A percentile compares a stretch with the other conserved stretches of the same genome.
phyloP scores from a whole-genome alignment of 2,329 filamentous ascomycete genomes.

The Ophiostoma perfectum region DNA sequence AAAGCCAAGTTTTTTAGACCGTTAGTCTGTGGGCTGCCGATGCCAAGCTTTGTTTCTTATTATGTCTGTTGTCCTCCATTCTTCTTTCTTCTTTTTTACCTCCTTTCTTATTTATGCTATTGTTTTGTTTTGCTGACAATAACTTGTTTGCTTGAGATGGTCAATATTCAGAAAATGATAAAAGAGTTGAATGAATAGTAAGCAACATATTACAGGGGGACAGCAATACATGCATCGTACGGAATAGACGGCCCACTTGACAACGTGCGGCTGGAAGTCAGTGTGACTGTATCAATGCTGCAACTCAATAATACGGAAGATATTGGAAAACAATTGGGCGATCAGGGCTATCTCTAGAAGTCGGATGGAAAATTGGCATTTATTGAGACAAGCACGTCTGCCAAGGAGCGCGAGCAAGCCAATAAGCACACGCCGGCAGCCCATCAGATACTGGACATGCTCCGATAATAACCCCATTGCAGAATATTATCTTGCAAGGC shows the following conservation, averaged over 20 bases:
- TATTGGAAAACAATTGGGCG: background rate
- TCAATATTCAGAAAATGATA: no score
- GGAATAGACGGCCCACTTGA: background rate
- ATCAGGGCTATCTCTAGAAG: background rate
- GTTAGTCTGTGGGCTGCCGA: background rate
- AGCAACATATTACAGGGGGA: no score
- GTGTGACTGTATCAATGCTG: background rate
- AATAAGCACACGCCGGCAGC: background rate
- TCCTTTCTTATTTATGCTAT: no score
- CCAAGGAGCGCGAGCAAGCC: background rate
- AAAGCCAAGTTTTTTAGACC: background rate
- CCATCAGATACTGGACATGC: background rate
- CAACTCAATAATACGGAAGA: conserved; percentile 7
- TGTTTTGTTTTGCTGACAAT: no score
- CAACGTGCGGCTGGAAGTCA: conserved; percentile 6
- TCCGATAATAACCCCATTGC: background rate
- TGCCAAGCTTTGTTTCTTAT: background rate
- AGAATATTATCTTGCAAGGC: no score
- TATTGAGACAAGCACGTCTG: background rate
- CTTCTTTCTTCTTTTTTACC: no score
- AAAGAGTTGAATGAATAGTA: no score
- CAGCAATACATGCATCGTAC: background rate
- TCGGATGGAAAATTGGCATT: no score
- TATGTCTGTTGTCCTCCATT: no score
- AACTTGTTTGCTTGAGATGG: no score